These are phyloP conservation scores for Heliamphora exappendiculata DNA, from an alignment of 148 eudicot genomes.

Conservation along the genomic window DNA sequence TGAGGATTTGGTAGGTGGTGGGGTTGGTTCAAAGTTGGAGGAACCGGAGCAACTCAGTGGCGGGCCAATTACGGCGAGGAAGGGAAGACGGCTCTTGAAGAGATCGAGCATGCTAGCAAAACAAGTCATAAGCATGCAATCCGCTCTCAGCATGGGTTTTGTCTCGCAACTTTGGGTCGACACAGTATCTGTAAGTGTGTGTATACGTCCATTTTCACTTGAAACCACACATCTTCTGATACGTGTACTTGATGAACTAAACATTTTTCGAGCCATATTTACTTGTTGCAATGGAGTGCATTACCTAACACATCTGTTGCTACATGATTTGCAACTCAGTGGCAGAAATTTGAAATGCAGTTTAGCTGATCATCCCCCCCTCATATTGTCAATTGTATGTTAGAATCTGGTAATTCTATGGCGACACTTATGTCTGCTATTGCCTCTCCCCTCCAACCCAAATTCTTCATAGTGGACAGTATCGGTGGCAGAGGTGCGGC, in stretches of 20 bases:
- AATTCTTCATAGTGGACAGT: conserved; percentile 45
- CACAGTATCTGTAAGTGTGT: conserved; percentile 40
- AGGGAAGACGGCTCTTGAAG: conserved; percentile 35
- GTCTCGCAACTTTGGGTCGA: conserved; percentile 70
- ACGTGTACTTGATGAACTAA: too few species aligned
- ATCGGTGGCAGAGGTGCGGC: conserved; percentile 54
- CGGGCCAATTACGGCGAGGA: conserved; percentile 13
- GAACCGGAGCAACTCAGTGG: conserved; percentile 11
- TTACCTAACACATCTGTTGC: not conserved
- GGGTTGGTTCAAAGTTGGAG: conserved; percentile 17
- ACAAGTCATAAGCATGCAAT: conserved; percentile 60
- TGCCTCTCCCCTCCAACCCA: conserved; percentile 18
- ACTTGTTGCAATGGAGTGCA: not conserved
- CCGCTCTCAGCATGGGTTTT: conserved; percentile 58
- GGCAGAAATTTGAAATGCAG: not conserved
- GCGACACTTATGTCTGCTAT: not conserved
- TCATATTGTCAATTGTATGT: not conserved
- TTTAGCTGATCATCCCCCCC: not conserved
- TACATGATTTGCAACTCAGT: not conserved
- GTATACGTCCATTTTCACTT: not conserved
- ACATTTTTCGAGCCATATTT: not conserved
- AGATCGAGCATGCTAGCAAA: conserved; percentile 61
- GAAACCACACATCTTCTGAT: not conserved
- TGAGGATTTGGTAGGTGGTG: conserved; percentile 25
- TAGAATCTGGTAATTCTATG: not conserved